Evolutionary conservation across 176 grass and related monocot genomes (phyloP), one percentile per base, ranked within the genome.

Genomic region (Pharus latifolius): DNA sequence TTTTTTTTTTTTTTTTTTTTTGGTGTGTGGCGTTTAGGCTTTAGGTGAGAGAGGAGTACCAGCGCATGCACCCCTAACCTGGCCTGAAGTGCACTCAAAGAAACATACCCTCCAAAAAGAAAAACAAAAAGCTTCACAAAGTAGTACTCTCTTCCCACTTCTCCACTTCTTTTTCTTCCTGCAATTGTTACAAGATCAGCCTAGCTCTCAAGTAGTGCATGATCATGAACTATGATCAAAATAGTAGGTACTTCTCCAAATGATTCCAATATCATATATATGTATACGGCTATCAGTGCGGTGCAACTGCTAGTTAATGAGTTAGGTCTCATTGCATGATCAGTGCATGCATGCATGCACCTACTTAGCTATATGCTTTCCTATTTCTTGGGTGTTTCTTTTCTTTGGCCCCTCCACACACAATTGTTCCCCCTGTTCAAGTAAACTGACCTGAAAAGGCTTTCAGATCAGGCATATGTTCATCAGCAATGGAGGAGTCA

Each of bases 1-100:
- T n/a, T 17, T 57, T 0, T 5, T 16, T 54, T 3, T 3, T 7
- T 3, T 22, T 38, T 40, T 15, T 11, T 40, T 0, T 64, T 16
- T 15, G 27, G 11, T 30, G 3, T 66, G 75, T 78, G 75, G 28
- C 2, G 25, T 43, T 63, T 34, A 27, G 59, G 25, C n/a, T 60
- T 59, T 73, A 44, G 52, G 71, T 73, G 61, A 66, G 41, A 72
- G 59, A 27, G 62, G 32, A 69, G 33, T 30, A 28, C 2, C 10
- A 31, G 45, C n/a, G 52, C 29, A 32, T 65, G 19, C 35, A 5
- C 4, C 23, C 32, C 32, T 33, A 85, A 43, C 63, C 53, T 70
- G 56, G 32, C 60, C 64, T 96, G 87, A 90, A 90, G 92, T 96
- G 88, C 88, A 96, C 92, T 96, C 88, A 90, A 96, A 96, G 92